phyloP scores from a whole-genome alignment of 345 rosid genomes.

The Luvunga scandens region DNA sequence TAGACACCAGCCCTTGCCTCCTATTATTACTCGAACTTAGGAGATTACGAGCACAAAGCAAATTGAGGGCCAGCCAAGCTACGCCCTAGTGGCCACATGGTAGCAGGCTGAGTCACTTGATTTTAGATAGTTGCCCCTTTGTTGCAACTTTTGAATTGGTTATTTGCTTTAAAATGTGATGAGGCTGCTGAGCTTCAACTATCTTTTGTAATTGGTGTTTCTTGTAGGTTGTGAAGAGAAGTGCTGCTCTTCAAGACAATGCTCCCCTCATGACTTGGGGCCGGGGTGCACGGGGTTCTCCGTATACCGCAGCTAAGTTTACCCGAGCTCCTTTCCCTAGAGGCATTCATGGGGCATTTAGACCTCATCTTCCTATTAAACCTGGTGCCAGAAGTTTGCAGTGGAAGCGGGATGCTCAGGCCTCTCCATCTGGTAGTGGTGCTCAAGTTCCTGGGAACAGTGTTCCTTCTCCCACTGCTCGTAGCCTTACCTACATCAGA shows the following conservation, averaged over 20 bases:
- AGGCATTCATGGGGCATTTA: slow-evolving; percentile 56
- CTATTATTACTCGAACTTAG: no score
- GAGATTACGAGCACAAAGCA: no score
- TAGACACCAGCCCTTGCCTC: no score
- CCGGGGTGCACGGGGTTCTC: slow-evolving; percentile 41
- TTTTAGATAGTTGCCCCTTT: background rate
- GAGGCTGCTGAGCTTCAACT: slow-evolving; percentile 2
- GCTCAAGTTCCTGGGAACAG: slow-evolving; percentile 31
- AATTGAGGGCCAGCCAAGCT: no score
- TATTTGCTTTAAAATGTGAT: background rate
- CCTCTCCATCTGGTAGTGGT: slow-evolving; percentile 35
- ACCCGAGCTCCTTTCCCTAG: slow-evolving; percentile 57
- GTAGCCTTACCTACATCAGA: slow-evolving; percentile 81
- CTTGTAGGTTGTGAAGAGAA: slow-evolving; percentile 75
- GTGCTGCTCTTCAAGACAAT: slow-evolving; percentile 53
- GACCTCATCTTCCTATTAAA: slow-evolving; percentile 59
- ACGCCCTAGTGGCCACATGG: background rate
- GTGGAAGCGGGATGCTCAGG: slow-evolving; percentile 83
- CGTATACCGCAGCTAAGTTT: slow-evolving; percentile 51
- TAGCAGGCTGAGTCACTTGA: background rate
- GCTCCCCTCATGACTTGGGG: slow-evolving; percentile 63
- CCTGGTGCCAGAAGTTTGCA: slow-evolving; percentile 85
- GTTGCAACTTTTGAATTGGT: background rate
- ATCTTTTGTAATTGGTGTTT: slow-evolving; percentile 2
- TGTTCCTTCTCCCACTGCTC: slow-evolving; percentile 33